Conservation (phyloP, 169 alveolate species). For the Plasmodium ovale region DNA sequence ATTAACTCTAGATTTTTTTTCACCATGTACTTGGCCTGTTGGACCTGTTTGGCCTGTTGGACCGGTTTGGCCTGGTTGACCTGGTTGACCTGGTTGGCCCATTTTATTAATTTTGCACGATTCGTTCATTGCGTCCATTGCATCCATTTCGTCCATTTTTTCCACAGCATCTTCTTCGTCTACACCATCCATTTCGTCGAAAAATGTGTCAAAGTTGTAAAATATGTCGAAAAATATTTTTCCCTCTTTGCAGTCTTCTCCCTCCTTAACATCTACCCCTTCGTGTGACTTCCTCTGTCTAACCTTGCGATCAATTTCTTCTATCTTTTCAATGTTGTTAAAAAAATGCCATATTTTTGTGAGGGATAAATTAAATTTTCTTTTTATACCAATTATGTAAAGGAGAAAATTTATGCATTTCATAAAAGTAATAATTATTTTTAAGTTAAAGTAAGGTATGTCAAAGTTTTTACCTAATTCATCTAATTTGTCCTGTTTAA, state of each 20-base stretch:
- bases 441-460: slow-evolving; percentile 27
- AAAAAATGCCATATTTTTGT: slow-evolving; percentile 66
- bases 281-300: not conserved
- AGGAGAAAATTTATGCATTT: slow-evolving; percentile 53
- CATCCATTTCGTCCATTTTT: not conserved
- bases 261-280: not conserved
- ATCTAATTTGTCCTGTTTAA: slow-evolving; percentile 10
- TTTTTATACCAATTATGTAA: slow-evolving; percentile 69
- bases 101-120: not conserved
- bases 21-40: not conserved
- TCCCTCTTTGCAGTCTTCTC: not conserved
- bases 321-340: slow-evolving; percentile 53
- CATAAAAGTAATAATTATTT: slow-evolving; percentile 72
- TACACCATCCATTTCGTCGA: slow-evolving; percentile 32
- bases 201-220: slow-evolving; percentile 48
- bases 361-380: slow-evolving; percentile 64
- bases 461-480: slow-evolving; percentile 3
- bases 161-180: not conserved
- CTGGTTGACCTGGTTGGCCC: not conserved
- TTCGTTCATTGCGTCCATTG: not conserved
- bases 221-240: slow-evolving; percentile 45
- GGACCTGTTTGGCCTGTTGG: not conserved
- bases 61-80: not conserved
- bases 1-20: not conserved
- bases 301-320: slow-evolving; percentile 29